phyloP scores from a whole-genome alignment of 1,139 yeast species.

The Saccharomyces pastorianus region DNA sequence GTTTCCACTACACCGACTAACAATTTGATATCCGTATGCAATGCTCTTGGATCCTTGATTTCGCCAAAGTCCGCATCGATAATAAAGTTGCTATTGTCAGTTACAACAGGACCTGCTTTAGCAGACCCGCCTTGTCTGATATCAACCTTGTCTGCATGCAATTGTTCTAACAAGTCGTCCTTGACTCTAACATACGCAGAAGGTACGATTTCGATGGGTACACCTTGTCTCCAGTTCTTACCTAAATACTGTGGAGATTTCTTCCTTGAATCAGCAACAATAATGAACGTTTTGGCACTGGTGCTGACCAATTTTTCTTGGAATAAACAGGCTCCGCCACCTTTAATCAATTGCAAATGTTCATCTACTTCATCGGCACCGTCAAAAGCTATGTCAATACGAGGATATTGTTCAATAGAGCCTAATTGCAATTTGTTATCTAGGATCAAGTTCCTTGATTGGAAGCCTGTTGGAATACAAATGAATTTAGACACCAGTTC shows the following conservation, averaged over 20 bases:
- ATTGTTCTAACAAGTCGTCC: conserved; percentile 42
- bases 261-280: conserved; percentile 92
- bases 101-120: conserved; percentile 97
- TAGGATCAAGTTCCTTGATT: conserved; percentile 76
- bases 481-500: conserved; percentile 47
- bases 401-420: conserved; percentile 70
- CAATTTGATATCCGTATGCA: conserved; percentile 60
- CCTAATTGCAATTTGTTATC: conserved; percentile 76
- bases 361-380: conserved; percentile 97
- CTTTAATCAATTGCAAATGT: conserved; percentile 78
- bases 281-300: conserved; percentile 65
- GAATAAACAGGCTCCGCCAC: conserved; percentile 97
- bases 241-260: conserved; percentile 61
- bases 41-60: conserved; percentile 49
- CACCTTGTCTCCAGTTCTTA: conserved; percentile 76
- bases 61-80: conserved; percentile 91
- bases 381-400: conserved; percentile 87
- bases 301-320: conserved; percentile 93
- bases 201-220: conserved; percentile 94
- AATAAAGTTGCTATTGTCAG: conserved; percentile 90
- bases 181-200: conserved; percentile 73
- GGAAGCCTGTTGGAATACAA: conserved; percentile 96
- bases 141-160: conserved; percentile 49
- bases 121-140: conserved; percentile 84
- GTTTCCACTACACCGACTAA: conserved; percentile 96